Base-by-base conservation (phyloP, 2,329 filamentous ascomycete genomes). In the Daldinia sp. region DNA sequence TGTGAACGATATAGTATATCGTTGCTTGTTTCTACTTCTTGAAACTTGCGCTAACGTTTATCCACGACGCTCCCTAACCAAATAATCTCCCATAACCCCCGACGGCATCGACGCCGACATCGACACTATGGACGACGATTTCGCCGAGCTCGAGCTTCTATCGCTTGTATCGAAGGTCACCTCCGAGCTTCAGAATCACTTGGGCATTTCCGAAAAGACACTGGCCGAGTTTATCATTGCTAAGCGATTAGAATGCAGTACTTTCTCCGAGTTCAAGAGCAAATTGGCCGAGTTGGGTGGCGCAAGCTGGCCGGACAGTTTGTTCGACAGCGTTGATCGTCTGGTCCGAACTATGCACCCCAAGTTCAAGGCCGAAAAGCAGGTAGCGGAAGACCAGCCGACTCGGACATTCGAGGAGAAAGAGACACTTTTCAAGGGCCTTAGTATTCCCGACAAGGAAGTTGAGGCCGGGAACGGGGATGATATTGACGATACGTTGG, bases 181-280 rank as follows among this genome's bases (percentile, higher is more conserved):
- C 11, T 94, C 91, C 15, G 95, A 99, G 78, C 84, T 99, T 54
- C 90, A 96, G 72, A 99, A 99, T 74, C 92, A 99, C 79, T 80
- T 98, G 62, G 93, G 94, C 58, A 88, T 97, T 71, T 91, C 87
- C 75, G 94, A 99, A 79, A 97, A 96, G 79, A 97, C 93, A 4
- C 87, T 99, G 23, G 94, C 95, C 70, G 95, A 99, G 78, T 99
- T 97, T 75, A 88, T 99, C 72, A 97, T 99, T 74, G 91, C 91
- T 64, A 91, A 97, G 75, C 92, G 96, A 72, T 79, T 90, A 75
- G 87, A 94, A 84, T 91, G 88, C 80, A 84, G 82, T 52, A 85
- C 85, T 25, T 82, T 92, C 58, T 78, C 84, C 53, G 88, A 91
- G 25, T 99, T 98, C 81, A 91, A 91, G 79, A 81, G 82, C 68